Evolutionary conservation across 352 stramenopile species (phyloP).

Genomic region (Phytophthora palmivora): DNA sequence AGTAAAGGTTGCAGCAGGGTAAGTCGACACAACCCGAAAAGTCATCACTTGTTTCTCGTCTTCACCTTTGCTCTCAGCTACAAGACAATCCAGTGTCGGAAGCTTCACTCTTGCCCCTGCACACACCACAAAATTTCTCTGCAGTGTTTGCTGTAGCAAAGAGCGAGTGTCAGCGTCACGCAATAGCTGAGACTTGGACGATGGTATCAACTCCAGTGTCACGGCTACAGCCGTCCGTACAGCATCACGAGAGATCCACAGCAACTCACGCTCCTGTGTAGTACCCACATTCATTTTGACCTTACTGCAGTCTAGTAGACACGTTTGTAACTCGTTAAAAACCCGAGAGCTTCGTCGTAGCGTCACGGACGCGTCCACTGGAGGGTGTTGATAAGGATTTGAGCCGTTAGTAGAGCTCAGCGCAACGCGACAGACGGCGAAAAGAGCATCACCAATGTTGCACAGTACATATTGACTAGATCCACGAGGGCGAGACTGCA

Average conservation of each 20-base stretch:
- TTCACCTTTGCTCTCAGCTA: slow-evolving; percentile 22
- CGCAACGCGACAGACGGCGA: slow-evolving; percentile 54
- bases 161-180: slow-evolving; percentile 46
- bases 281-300: background rate
- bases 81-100: slow-evolving; percentile 37
- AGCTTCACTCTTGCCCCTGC: slow-evolving; percentile 47
- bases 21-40: slow-evolving; percentile 60
- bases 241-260: slow-evolving; percentile 56
- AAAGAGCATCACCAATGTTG: slow-evolving; percentile 22
- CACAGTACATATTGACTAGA: slow-evolving; percentile 49
- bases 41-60: slow-evolving; percentile 17
- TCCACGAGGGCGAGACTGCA: slow-evolving; percentile 38
- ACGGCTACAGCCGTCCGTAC: slow-evolving; percentile 56
- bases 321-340: slow-evolving; percentile 34
- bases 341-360: slow-evolving; percentile 22
- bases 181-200: slow-evolving; percentile 28
- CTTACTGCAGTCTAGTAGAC: slow-evolving; percentile 20
- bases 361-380: slow-evolving; percentile 43
- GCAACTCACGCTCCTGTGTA: slow-evolving; percentile 6
- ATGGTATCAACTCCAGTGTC: slow-evolving; percentile 50
- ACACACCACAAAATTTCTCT: slow-evolving; percentile 58
- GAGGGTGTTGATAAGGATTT: background rate
- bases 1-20: slow-evolving; percentile 42
- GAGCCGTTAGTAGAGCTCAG: slow-evolving; percentile 22
- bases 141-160: slow-evolving; percentile 63